A percentile compares a stretch with the other conserved stretches of the same genome.
phyloP scores from a whole-genome alignment of 2,329 filamentous ascomycete species.

The Colletotrichum melonis region DNA sequence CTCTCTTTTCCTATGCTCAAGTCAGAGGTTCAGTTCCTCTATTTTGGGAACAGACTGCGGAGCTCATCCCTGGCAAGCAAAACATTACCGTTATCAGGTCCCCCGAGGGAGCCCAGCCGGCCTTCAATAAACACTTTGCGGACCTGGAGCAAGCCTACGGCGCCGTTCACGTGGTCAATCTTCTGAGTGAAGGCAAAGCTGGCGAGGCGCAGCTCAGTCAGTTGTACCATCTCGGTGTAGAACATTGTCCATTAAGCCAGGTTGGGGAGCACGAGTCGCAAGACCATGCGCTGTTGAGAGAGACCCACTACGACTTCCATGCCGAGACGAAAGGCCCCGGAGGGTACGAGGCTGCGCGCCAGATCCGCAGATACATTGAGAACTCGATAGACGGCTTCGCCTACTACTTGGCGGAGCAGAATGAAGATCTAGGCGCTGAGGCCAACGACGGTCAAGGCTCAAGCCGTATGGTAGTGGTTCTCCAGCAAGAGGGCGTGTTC shows the following conservation, averaged over 20 bases:
- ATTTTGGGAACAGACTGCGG: constrained; percentile 96
- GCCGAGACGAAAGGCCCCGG: constrained; percentile 88
- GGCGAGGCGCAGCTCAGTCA: constrained; percentile 87
- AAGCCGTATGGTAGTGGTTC: constrained; percentile 71
- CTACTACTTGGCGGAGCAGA: constrained; percentile 87
- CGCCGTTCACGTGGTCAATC: constrained; percentile 90
- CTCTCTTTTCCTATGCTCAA: constrained; percentile 94
- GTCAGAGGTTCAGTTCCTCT: constrained; percentile 92
- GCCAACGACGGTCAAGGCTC: constrained; percentile 48
- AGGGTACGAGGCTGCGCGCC: constrained; percentile 90
- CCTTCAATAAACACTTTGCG: constrained; percentile 95
- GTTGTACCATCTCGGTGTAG: constrained; percentile 82
- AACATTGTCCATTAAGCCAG: constrained; percentile 77
- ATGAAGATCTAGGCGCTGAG: constrained; percentile 62
- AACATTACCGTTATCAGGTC: constrained; percentile 94
- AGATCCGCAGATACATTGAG: constrained; percentile 83
- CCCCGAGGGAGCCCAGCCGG: constrained; percentile 89
- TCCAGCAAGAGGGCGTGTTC: constrained; percentile 96
- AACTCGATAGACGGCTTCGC: constrained; percentile 87
- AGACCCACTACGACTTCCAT: constrained; percentile 96
- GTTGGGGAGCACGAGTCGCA: constrained; percentile 64
- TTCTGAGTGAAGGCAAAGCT: constrained; percentile 89
- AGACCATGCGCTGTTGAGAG: constrained; percentile 80
- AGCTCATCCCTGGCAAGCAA: constrained; percentile 89
- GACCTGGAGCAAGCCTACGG: constrained; percentile 89